A percentile compares a stretch with the other conserved stretches of the same genome.
Conservation (phyloP, 345 rosid genomes). For the Leavenworthia alabamica region DNA sequence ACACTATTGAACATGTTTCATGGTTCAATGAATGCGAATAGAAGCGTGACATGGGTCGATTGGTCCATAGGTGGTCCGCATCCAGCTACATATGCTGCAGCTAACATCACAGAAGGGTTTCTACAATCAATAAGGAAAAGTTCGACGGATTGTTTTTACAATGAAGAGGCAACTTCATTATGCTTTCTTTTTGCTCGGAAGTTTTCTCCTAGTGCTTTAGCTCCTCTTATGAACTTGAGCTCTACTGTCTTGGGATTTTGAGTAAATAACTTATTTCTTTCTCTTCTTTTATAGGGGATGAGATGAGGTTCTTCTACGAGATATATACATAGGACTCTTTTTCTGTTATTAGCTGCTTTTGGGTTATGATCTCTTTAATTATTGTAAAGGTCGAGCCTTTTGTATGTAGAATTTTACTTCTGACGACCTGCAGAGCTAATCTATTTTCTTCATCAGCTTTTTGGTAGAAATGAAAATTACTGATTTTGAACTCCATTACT, state of each 20-base stretch:
- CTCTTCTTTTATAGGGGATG: slow-evolving; percentile 14
- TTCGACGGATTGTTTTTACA: slow-evolving; percentile 56
- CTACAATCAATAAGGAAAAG: slow-evolving; percentile 59
- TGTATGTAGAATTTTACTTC: slow-evolving; percentile 26
- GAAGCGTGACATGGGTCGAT: slow-evolving; percentile 83
- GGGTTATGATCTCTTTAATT: slow-evolving; percentile 8
- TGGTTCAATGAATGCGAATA: slow-evolving; percentile 57
- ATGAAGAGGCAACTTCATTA: slow-evolving; percentile 50
- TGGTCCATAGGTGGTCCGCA: slow-evolving; percentile 93
- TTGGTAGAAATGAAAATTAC: not conserved
- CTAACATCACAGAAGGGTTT: slow-evolving; percentile 53
- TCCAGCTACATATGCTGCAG: slow-evolving; percentile 54
- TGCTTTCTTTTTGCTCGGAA: slow-evolving; percentile 91
- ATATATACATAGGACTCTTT: slow-evolving; percentile 27
- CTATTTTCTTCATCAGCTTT: slow-evolving; percentile 7
- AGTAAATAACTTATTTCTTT: slow-evolving; percentile 11
- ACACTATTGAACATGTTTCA: slow-evolving; percentile 79
- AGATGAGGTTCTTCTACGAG: slow-evolving; percentile 25
- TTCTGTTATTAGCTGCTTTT: slow-evolving; percentile 17
- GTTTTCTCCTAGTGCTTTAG: slow-evolving; percentile 67
- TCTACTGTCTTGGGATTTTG: slow-evolving; percentile 63
- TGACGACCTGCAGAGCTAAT: slow-evolving; percentile 24
- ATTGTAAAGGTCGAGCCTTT: slow-evolving; percentile 25
- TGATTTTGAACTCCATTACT: slow-evolving; percentile 10
- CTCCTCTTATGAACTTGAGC: slow-evolving; percentile 64